Conservation (phyloP, 2,329 filamentous ascomycete species). For the Fusarium cyanostomum region DNA sequence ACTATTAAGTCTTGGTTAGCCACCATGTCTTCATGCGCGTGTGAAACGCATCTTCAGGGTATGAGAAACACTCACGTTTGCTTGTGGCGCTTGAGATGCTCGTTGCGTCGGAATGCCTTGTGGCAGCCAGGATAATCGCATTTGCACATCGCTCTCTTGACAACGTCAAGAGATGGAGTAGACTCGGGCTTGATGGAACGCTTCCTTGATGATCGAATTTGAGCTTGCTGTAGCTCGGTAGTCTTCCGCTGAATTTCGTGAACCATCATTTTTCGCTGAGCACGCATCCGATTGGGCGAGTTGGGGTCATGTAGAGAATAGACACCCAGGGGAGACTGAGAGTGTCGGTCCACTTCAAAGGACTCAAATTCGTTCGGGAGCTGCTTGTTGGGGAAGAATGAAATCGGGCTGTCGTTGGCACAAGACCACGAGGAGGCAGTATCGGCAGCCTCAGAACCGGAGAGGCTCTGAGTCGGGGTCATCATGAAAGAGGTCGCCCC, state of each 20-base stretch:
- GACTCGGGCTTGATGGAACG: constrained; percentile 43
- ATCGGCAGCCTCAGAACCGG: constrained; percentile 52
- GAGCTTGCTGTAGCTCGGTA: constrained; percentile 54
- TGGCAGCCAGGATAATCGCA: constrained; percentile 59
- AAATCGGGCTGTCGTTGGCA: constrained; percentile 53
- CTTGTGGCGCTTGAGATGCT: constrained; percentile 66
- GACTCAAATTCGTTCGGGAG: constrained; percentile 46
- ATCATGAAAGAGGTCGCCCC: constrained; percentile 51
- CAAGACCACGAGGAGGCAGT: constrained; percentile 52
- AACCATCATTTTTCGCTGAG: constrained; percentile 53
- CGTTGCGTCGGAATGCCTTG: constrained; percentile 61
- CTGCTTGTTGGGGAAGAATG: constrained; percentile 51
- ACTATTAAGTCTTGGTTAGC: constrained; percentile 31
- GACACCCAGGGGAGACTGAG: constrained; percentile 46
- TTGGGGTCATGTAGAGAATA: constrained; percentile 47
- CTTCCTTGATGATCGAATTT: constrained; percentile 49
- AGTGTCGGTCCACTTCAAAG: constrained; percentile 50
- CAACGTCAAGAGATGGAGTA: constrained; percentile 46
- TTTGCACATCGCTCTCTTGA: constrained; percentile 54
- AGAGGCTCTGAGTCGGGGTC: constrained; percentile 53
- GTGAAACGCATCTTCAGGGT: background rate
- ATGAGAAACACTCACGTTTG: constrained; percentile 55
- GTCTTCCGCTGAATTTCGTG: constrained; percentile 57
- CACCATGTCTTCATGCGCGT: background rate
- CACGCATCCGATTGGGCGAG: constrained; percentile 47